A percentile compares a stretch with the other conserved stretches of the same genome.
phyloP scores from a whole-genome alignment of 2,329 filamentous ascomycete genomes.

The Alternaria sp. region DNA sequence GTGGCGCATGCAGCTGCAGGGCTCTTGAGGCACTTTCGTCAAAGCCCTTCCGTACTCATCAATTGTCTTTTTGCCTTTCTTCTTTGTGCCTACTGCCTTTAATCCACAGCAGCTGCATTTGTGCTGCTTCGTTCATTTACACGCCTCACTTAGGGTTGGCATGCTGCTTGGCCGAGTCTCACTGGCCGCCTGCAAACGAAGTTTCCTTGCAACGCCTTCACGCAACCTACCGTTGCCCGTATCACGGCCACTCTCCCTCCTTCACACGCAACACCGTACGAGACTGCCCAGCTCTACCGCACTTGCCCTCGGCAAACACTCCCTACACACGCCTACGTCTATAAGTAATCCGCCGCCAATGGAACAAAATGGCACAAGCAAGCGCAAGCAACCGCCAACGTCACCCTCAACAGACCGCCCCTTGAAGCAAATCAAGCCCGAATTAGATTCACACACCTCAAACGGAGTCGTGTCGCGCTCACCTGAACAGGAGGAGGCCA shows the following conservation, averaged over 20 bases:
- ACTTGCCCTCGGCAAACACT: slow-evolving; percentile 19
- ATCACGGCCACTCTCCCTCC: slow-evolving; percentile 13
- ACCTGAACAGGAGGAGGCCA: slow-evolving; percentile 45
- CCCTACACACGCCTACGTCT: slow-evolving; percentile 11
- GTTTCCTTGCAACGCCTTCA: slow-evolving; percentile 31
- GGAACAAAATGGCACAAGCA: slow-evolving; percentile 61
- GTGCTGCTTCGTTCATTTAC: slow-evolving; percentile 11
- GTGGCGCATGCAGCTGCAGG: slow-evolving; percentile 30
- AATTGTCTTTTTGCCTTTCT: slow-evolving; percentile 4
- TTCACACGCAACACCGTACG: slow-evolving; percentile 10
- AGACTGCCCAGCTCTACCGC: slow-evolving; percentile 11
- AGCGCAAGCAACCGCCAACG: slow-evolving; percentile 65
- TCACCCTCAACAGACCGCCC: slow-evolving; percentile 59
- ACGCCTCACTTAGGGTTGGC: slow-evolving; percentile 21
- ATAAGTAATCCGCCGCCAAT: slow-evolving; percentile 46
- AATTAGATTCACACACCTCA: slow-evolving; percentile 53
- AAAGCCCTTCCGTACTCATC: slow-evolving; percentile 12
- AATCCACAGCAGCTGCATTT: slow-evolving; percentile 15
- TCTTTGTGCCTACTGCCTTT: slow-evolving; percentile 15
- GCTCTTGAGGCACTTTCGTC: slow-evolving; percentile 22
- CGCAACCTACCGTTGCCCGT: slow-evolving; percentile 18
- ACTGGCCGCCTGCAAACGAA: slow-evolving; percentile 44
- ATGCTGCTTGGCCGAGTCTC: slow-evolving; percentile 44
- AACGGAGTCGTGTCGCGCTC: slow-evolving; percentile 40
- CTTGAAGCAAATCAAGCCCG: slow-evolving; percentile 63